Evolutionary conservation across 192 early-diverging fungal genomes (phyloP).

Genomic region (Coemansia erecta): DNA sequence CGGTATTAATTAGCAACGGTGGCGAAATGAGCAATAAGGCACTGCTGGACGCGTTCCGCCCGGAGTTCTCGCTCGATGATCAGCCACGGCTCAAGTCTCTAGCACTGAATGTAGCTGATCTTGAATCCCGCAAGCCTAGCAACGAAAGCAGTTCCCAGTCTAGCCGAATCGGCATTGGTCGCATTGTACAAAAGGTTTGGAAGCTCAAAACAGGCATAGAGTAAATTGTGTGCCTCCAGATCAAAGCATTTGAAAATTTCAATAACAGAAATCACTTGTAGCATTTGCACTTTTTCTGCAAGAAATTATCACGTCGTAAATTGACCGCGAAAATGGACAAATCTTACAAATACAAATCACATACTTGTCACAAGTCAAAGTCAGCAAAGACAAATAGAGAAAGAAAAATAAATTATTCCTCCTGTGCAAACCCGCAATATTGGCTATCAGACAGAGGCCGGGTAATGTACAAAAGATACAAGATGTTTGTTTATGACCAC

Average conservation of each 20-base stretch:
- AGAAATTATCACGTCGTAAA: background rate
- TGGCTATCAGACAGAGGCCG: background rate
- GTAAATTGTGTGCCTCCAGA: background rate
- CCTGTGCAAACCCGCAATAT: background rate
- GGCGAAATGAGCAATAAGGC: constrained; percentile 27
- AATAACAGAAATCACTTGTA: background rate
- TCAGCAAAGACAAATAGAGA: background rate
- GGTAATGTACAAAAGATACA: no score
- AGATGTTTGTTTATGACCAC: no score
- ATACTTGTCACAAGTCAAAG: background rate
- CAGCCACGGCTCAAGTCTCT: constrained; percentile 28
- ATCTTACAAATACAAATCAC: constrained; percentile 4
- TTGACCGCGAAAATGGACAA: constrained; percentile 2
- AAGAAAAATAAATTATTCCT: background rate
- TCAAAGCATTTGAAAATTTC: background rate
- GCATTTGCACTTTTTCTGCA: background rate
- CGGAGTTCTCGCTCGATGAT: constrained; percentile 13
- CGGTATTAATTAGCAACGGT: constrained; percentile 13
- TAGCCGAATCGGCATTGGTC: constrained; percentile 34
- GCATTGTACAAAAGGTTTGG: constrained; percentile 48
- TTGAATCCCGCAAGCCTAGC: constrained; percentile 16
- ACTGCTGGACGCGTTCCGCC: constrained; percentile 22
- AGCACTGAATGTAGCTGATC: constrained; percentile 26
- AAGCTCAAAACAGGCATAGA: constrained; percentile 7
- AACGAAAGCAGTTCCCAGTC: background rate